A percentile compares a stretch with the other conserved stretches of the same genome.
Conservation (phyloP, 1,139 yeast genomes). For the Yamadazyma songkhlaensis region DNA sequence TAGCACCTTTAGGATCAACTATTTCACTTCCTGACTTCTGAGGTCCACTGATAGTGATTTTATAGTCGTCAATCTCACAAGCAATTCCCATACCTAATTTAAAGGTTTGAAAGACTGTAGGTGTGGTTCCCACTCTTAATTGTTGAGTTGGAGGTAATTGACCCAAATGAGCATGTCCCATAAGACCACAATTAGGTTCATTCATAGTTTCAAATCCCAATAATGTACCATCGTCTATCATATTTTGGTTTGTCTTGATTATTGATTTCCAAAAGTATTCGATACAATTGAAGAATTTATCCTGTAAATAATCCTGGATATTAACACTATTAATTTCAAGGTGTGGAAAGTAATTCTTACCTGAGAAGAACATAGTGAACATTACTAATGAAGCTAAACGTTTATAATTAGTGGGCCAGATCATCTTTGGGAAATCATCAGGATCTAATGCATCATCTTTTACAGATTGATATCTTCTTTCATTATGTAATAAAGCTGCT, state of each 20-base stretch:
- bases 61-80: slow-evolving; percentile 62
- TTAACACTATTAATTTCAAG: slow-evolving; percentile 67
- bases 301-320: slow-evolving; percentile 75
- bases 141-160: slow-evolving; percentile 52
- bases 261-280: slow-evolving; percentile 53
- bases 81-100: slow-evolving; percentile 71
- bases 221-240: slow-evolving; percentile 52
- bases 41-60: slow-evolving; percentile 72
- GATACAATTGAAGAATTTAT: slow-evolving; percentile 57
- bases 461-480: slow-evolving; percentile 25
- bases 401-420: slow-evolving; percentile 88
- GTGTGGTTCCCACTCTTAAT: slow-evolving; percentile 63
- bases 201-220: slow-evolving; percentile 85
- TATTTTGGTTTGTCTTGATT: slow-evolving; percentile 44
- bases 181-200: slow-evolving; percentile 75
- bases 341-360: slow-evolving; percentile 66
- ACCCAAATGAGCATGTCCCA: slow-evolving; percentile 51
- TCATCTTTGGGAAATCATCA: slow-evolving; percentile 68
- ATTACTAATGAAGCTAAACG: slow-evolving; percentile 75
- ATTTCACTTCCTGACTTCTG: slow-evolving; percentile 51
- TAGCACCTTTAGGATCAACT: slow-evolving; percentile 65
- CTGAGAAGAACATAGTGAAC: slow-evolving; percentile 86
- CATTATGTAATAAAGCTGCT: slow-evolving; percentile 75
- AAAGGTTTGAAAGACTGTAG: slow-evolving; percentile 60
- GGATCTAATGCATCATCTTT: slow-evolving; percentile 21